Percentiles rank a stretch among this genome's conserved stretches.
phyloP scores from a whole-genome alignment of 495 filamentous ascomycete genomes.

The Cairneyella variabilis region DNA sequence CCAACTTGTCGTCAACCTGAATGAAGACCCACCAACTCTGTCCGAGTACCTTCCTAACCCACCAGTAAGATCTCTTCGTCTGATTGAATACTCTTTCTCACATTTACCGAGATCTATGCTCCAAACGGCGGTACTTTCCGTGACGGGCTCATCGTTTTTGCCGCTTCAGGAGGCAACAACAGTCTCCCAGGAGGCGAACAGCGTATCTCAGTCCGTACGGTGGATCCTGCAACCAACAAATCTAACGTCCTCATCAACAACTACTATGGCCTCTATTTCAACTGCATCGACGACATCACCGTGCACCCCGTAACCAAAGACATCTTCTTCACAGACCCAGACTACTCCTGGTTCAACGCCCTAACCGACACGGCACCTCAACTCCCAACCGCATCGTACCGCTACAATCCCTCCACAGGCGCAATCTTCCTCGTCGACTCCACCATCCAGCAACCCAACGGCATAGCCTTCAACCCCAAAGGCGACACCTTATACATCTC shows the following conservation, averaged over 20 bases:
- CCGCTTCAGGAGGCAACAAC: conserved; percentile 26
- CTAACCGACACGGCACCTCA: conserved; percentile 40
- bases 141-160: conserved; percentile 29
- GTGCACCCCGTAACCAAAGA: conserved; percentile 34
- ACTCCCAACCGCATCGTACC: conserved; percentile 44
- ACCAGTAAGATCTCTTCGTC: conserved; percentile 20
- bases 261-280: conserved; percentile 35
- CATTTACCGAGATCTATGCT: conserved; percentile 25
- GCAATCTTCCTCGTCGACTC: conserved; percentile 24
- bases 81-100: too few species aligned
- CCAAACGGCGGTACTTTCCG: conserved; percentile 30
- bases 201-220: conserved; percentile 10
- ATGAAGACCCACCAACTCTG: conserved; percentile 31
- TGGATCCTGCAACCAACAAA: conserved; percentile 31
- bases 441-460: conserved; percentile 34
- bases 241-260: conserved; percentile 30
- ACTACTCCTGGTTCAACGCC: conserved; percentile 42
- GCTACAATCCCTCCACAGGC: conserved; percentile 37
- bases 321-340: conserved; percentile 53
- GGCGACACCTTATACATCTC: conserved; percentile 40
- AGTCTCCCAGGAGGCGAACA: conserved; percentile 13
- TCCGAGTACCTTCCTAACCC: conserved; percentile 32
- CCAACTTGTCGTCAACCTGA: conserved; percentile 34
- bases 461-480: conserved; percentile 42
- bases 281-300: conserved; percentile 29